Percentiles rank a stretch among this genome's conserved stretches.
phyloP scores from a whole-genome alignment of 352 stramenopile genomes.

The Pythium biforme region DNA sequence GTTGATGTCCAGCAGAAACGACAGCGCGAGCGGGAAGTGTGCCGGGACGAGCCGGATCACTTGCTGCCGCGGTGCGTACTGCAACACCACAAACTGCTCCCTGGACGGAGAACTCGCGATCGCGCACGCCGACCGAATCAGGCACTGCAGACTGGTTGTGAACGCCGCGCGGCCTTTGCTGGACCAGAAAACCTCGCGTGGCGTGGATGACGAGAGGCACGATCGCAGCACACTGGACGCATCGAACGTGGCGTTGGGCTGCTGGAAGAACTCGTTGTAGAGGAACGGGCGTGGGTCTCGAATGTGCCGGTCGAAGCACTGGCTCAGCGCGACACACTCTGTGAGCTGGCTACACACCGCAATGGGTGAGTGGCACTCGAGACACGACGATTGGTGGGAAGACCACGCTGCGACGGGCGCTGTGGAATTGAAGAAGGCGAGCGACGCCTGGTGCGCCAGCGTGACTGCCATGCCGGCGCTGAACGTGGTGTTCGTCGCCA shows the following conservation, averaged over 20 bases:
- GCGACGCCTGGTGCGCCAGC: neutral
- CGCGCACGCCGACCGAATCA: neutral
- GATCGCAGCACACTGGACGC: neutral
- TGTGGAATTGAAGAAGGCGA: conserved; percentile 2
- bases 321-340: conserved; percentile 17
- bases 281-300: neutral
- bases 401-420: neutral
- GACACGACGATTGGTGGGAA: conserved; percentile 1
- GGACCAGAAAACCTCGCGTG: conserved; percentile 2
- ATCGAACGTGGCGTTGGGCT: conserved; percentile 1
- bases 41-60: neutral
- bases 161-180: conserved; percentile 14
- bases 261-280: conserved; percentile 7
- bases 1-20: conserved; percentile 19
- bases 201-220: conserved; percentile 12
- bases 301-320: conserved; percentile 5
- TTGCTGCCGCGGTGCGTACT: conserved; percentile 15
- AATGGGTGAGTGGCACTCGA: conserved; percentile 1
- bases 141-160: conserved; percentile 4
- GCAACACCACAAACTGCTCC: neutral
- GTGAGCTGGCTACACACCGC: conserved; percentile 4
- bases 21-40: conserved; percentile 14
- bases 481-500: neutral
- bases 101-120: neutral
- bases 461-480: neutral